Base-by-base conservation (phyloP, 495 filamentous ascomycete genomes). In the Cenococcum geophilum region DNA sequence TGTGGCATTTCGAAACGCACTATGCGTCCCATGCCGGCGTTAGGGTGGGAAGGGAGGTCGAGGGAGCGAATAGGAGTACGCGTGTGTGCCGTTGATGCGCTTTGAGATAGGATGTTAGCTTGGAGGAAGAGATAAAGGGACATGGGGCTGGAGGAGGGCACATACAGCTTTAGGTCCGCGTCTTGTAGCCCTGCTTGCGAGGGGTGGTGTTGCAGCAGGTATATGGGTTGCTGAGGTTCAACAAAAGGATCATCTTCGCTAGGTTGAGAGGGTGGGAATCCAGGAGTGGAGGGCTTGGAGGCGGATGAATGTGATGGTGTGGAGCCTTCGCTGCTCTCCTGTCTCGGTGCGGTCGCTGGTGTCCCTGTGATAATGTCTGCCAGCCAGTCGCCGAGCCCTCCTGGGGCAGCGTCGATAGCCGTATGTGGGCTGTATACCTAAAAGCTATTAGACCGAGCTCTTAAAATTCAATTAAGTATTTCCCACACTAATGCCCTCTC, bases 311-410 rank as follows among this genome's bases (percentile, higher is more conserved):
- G 22, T 55, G 66, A 23, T 50, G 59, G 25, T 49, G 72, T 68
- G 36, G 79, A 69, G 65, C 76, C 77, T 61, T 74, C 47, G 77
- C 72, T 14, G 75, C 35, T 27, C 35, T 48, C 52, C 40, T 45
- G 22, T 55, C 18, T 66, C 43, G 22, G 58, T 58, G 47, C 42
- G 4, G 10, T 60, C 72, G 67, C 48, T 25, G 57, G 57, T 18
- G 47, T 74, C 25, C 82, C 77, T 1, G 89, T 87, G 52, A 90
- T 81, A 25, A 95, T 88, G 73, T 96, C 88, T 53, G 88, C 91
- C 20, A 98, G 86, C 93, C 93, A 98, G 76, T 97, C 91, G 60
- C 89, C 92, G 61, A 97, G 80, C 22, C 93, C 93, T 16, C 86
- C 88, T 5, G 86, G 84, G 0, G 88, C 88, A 25, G 91, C 90